These are phyloP conservation scores for Hericium rajendrae DNA, from an alignment of 768 basidiomycete species.

Conservation along the genomic window DNA sequence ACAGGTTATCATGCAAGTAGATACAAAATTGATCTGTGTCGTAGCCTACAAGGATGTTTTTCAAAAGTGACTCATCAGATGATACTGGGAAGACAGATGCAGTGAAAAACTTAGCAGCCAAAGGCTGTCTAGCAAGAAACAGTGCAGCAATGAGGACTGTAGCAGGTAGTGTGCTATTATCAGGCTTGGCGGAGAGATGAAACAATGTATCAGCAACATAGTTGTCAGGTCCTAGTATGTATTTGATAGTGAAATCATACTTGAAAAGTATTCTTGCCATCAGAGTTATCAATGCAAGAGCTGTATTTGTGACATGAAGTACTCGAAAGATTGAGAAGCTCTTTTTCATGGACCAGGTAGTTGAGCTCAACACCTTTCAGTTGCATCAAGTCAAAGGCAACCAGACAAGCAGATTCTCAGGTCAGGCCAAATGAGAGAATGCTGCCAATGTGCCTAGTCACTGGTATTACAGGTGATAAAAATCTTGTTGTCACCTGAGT, in stretches of 20 bases:
- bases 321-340: neutral
- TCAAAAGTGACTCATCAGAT: neutral
- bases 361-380: neutral
- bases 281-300: neutral
- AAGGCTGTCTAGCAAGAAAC: neutral
- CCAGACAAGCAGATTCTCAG: neutral
- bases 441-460: neutral
- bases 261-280: neutral
- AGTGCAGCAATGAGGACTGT: neutral
- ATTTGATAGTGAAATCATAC: neutral
- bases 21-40: neutral
- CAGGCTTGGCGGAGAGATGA: neutral
- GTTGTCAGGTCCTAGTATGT: neutral
- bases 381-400: neutral
- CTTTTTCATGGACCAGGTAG: neutral
- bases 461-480: neutral
- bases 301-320: neutral
- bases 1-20: neutral
- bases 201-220: neutral
- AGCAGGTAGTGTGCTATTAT: neutral
- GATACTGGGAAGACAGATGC: neutral
- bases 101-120: neutral
- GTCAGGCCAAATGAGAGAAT: neutral
- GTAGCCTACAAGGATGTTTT: neutral
- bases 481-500: neutral